Base-by-base conservation (phyloP, 2,329 filamentous ascomycete genomes). In the Hypoxylon sp. region DNA sequence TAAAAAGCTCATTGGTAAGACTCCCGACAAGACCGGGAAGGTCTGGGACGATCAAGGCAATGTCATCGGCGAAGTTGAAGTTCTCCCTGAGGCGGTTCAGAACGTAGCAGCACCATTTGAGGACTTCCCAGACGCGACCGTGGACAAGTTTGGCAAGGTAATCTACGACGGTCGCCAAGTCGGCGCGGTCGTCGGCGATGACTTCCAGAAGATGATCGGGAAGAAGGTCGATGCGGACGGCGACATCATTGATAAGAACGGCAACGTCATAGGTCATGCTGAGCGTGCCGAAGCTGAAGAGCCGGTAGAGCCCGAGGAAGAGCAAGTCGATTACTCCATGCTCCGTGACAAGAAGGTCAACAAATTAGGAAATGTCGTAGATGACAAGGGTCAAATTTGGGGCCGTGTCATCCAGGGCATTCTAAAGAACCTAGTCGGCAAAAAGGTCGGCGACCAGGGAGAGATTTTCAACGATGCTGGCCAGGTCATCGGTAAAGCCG, bases 391-490 rank as follows among this genome's bases (percentile, higher is more conserved):
- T 24, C 81, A 85, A 46, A 74, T 87, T 2, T 80, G 92, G 70
- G 91, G 89, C 15, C 88, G 87, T 50, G 82, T 93, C 11, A 80
- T 88, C 35, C 86, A 90, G 71, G 91, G 91, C 39, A 87, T 89
- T 15, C 73, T 88, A 17, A 87, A 90, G 78, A 83, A 91, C 68
- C 84, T 93, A 5, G 78, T 89, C 32, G 90, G 90, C 72, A 88
- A 87, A 74, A 87, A 87, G 75, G 82, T 88, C 35, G 90, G 92
- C 68, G 88, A 87, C 59, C 80, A 91, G 37, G 91, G 91, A 48
- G 84, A 91, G 70, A 90, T 93, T 80, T 93, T 89, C 88, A 89
- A 89, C 75, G 90, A 92, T 67, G 83, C 83, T 5, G 91, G 91
- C 67, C 87, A 92, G 77, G 83, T 91, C 39, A 86, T 93, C 55